phyloP scores from a whole-genome alignment of 2,329 filamentous ascomycete species.

The Mycocentrospora acerina region DNA sequence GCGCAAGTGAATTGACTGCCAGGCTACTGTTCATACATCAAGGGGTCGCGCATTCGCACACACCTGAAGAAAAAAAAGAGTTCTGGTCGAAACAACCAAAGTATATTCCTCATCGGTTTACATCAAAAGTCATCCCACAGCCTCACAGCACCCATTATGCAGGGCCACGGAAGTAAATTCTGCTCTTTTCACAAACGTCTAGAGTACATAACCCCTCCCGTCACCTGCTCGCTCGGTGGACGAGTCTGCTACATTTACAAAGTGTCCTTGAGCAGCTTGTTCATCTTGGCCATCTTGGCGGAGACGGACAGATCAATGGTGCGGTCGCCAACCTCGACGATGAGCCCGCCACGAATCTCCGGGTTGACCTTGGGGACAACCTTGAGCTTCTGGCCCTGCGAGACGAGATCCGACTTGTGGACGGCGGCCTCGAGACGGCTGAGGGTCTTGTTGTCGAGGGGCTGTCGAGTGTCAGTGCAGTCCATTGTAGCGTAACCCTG shows the following conservation, averaged over 20 bases:
- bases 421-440: constrained; percentile 83
- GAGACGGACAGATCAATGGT: constrained; percentile 98
- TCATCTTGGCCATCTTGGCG: constrained; percentile 93
- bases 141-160: too few relatives aligned
- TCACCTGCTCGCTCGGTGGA: constrained; percentile 10
- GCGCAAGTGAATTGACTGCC: too few relatives aligned
- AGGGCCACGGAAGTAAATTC: too few relatives aligned
- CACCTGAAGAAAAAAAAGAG: too few relatives aligned
- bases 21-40: too few relatives aligned
- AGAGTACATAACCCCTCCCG: too few relatives aligned
- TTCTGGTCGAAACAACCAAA: too few relatives aligned
- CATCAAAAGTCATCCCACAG: too few relatives aligned
- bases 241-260: constrained; percentile 68
- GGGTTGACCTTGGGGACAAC: constrained; percentile 93
- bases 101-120: too few relatives aligned
- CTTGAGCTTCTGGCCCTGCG: constrained; percentile 96
- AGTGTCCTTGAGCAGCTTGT: constrained; percentile 96
- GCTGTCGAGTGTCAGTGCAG: constrained; percentile 50
- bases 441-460: constrained; percentile 85
- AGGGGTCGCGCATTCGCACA: too few relatives aligned
- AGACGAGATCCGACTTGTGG: constrained; percentile 83
- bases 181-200: too few relatives aligned
- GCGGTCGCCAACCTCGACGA: constrained; percentile 96
- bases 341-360: constrained; percentile 87
- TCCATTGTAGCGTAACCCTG: too few relatives aligned